These are phyloP conservation scores for Diaporthe aspalathi DNA, from an alignment of 2,329 filamentous ascomycete species.

Conservation along the genomic window DNA sequence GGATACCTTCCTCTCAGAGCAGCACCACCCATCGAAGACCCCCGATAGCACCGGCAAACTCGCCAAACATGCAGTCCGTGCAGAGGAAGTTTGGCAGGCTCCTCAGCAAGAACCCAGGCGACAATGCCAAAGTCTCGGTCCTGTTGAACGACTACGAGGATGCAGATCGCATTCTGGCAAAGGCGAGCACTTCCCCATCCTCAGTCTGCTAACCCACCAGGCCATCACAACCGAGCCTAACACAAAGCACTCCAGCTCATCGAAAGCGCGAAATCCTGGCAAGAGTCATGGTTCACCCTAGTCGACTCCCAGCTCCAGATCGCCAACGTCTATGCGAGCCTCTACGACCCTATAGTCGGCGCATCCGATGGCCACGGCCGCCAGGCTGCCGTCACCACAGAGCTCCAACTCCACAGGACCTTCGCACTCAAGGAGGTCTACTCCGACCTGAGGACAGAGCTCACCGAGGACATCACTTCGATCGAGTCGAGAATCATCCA, in stretches of 20 bases:
- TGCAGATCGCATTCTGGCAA: slow-evolving; percentile 78
- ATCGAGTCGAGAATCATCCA: slow-evolving; percentile 78
- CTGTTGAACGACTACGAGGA: slow-evolving; percentile 85
- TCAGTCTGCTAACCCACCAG: slow-evolving; percentile 1
- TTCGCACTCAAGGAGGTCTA: slow-evolving; percentile 74
- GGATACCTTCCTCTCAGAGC: slow-evolving; percentile 3
- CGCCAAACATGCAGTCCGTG: slow-evolving; percentile 72
- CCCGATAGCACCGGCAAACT: slow-evolving; percentile 33
- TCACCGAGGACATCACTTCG: slow-evolving; percentile 75
- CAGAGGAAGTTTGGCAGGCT: slow-evolving; percentile 81
- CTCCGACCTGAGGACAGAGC: slow-evolving; percentile 75
- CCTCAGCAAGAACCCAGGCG: slow-evolving; percentile 73
- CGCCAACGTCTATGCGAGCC: slow-evolving; percentile 73
- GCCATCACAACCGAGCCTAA: slow-evolving; percentile 1
- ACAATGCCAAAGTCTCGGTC: slow-evolving; percentile 80
- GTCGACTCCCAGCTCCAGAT: slow-evolving; percentile 75
- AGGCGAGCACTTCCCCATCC: slow-evolving; percentile 59
- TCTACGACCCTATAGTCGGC: slow-evolving; percentile 82
- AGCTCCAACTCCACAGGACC: slow-evolving; percentile 71
- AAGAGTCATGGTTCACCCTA: slow-evolving; percentile 81
- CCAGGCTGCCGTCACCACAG: slow-evolving; percentile 70
- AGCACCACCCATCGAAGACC: background rate
- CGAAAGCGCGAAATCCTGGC: slow-evolving; percentile 80
- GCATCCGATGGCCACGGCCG: slow-evolving; percentile 68
- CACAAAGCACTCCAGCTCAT: slow-evolving; percentile 68